These are phyloP conservation scores for Oryza punctata DNA, from an alignment of 176 grass and related monocot species.

Conservation along the genomic window DNA sequence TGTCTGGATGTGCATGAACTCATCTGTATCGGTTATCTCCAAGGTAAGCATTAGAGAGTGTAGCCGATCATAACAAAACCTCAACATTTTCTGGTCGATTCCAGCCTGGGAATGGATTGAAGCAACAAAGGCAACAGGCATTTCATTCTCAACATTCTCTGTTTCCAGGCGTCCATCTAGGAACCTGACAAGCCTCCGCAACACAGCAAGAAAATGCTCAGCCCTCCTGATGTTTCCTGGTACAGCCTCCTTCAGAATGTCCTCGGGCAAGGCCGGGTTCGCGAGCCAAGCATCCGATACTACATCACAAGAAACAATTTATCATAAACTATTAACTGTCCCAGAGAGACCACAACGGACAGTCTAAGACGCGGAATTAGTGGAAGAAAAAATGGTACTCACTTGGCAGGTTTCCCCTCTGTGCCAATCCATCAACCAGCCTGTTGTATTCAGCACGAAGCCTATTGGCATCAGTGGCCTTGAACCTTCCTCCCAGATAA, in stretches of 20 bases:
- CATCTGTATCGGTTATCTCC: conserved; percentile 89
- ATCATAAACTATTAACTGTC: neutral
- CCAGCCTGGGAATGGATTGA: conserved; percentile 78
- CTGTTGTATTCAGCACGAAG: conserved; percentile 91
- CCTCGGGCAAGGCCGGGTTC: conserved; percentile 78
- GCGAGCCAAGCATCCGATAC: conserved; percentile 94
- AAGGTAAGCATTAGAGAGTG: conserved; percentile 89
- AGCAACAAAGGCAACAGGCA: conserved; percentile 77
- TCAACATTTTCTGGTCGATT: conserved; percentile 97
- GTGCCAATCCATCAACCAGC: conserved; percentile 83
- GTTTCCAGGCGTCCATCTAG: conserved; percentile 69
- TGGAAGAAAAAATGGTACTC: conserved; percentile 36
- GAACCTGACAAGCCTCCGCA: conserved; percentile 73
- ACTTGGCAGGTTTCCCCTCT: conserved; percentile 91
- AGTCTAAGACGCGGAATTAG: neutral
- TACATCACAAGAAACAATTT: conserved; percentile 40
- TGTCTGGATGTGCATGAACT: conserved; percentile 91
- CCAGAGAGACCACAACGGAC: neutral
- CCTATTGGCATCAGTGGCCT: conserved; percentile 95
- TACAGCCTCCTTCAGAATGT: conserved; percentile 93
- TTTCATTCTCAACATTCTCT: conserved; percentile 91
- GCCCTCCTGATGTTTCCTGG: conserved; percentile 93
- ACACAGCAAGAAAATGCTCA: conserved; percentile 90
- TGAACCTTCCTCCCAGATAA: conserved; percentile 98
- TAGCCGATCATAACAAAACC: conserved; percentile 88